phyloP scores from a whole-genome alignment of 495 filamentous ascomycete genomes.

The Xylaria longipes region DNA sequence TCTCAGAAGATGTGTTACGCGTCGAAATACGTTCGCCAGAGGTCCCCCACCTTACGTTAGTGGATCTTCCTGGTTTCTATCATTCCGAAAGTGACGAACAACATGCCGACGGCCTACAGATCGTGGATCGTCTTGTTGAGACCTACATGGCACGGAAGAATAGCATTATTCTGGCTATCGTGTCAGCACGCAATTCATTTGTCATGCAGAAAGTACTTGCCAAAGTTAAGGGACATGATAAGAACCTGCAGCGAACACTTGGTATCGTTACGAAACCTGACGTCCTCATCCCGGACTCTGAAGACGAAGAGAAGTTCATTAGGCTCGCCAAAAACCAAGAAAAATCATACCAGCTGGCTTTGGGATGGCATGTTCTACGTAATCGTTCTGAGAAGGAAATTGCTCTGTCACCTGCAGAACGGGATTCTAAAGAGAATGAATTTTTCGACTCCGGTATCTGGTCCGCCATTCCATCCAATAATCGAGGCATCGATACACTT shows the following conservation, averaged over 20 bases:
- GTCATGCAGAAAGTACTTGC: conserved; percentile 57
- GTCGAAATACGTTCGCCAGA: conserved; percentile 67
- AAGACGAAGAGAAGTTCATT: conserved; percentile 52
- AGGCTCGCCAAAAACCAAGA: conserved; percentile 61
- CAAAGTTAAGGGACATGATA: conserved; percentile 52
- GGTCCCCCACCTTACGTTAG: conserved; percentile 66
- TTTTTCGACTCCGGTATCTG: conserved; percentile 53
- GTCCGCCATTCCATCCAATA: conserved; percentile 36
- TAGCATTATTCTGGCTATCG: conserved; percentile 64
- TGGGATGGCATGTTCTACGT: conserved; percentile 73
- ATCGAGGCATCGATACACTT: conserved; percentile 40
- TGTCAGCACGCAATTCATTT: conserved; percentile 59
- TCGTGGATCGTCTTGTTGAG: conserved; percentile 60
- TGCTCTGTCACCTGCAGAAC: conserved; percentile 23
- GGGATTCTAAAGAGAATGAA: conserved; percentile 46
- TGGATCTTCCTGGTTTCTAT: conserved; percentile 71
- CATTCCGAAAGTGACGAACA: conserved; percentile 52
- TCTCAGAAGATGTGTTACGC: conserved; percentile 67
- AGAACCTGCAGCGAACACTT: conserved; percentile 55
- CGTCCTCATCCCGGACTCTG: conserved; percentile 45
- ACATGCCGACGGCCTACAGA: conserved; percentile 46
- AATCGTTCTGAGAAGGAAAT: conserved; percentile 60
- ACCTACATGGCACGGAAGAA: conserved; percentile 64
- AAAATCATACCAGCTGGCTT: conserved; percentile 47
- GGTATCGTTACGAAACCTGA: conserved; percentile 68